phyloP scores from a whole-genome alignment of 441 rosid species.

The Biscutella laevigata region DNA sequence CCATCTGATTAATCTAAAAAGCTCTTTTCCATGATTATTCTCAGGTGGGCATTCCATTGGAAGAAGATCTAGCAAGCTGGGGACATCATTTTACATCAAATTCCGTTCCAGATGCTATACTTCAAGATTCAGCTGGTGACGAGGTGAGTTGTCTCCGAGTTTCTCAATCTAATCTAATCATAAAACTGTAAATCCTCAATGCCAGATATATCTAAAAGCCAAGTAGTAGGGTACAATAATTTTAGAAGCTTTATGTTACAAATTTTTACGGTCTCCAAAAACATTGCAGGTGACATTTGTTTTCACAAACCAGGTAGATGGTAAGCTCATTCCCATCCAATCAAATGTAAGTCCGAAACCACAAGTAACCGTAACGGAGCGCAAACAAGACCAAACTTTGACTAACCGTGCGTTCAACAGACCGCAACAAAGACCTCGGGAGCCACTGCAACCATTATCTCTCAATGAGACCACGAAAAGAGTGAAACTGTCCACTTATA shows the following conservation, averaged over 20 bases:
- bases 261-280: neutral
- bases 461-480: constrained; percentile 18
- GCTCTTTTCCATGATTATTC: constrained; percentile 1
- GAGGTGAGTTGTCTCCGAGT: constrained; percentile 43
- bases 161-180: neutral
- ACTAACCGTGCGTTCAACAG: constrained; percentile 25
- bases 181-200: neutral
- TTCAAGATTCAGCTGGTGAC: constrained; percentile 88
- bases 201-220: neutral
- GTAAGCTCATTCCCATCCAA: constrained; percentile 78
- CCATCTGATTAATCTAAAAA: neutral
- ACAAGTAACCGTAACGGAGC: constrained; percentile 18
- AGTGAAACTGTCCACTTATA: constrained; percentile 26
- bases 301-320: constrained; percentile 88
- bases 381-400: constrained; percentile 24
- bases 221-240: no score
- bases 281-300: constrained; percentile 70
- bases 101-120: constrained; percentile 71
- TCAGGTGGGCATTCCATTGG: constrained; percentile 84
- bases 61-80: constrained; percentile 89
- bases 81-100: constrained; percentile 73
- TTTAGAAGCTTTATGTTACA: neutral
- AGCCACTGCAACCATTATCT: constrained; percentile 31
- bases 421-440: constrained; percentile 33
- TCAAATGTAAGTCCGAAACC: constrained; percentile 33